Evolutionary conservation across 768 basidiomycete genomes (phyloP).

Genomic region (Podaxis sp.): DNA sequence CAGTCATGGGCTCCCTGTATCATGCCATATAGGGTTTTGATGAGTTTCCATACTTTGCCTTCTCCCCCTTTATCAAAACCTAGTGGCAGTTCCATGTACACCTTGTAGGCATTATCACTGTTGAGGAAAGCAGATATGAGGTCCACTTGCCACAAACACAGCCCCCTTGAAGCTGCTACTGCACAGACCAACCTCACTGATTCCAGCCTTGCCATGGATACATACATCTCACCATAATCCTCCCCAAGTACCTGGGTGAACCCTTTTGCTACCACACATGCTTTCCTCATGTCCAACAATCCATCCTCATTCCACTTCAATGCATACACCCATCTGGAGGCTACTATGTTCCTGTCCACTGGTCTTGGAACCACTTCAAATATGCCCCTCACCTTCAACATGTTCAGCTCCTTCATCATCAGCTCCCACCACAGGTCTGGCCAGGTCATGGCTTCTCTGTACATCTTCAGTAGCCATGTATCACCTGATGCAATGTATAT

Average conservation of each 20-base stretch:
- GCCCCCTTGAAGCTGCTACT: slow-evolving; percentile 1
- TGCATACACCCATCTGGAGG: slow-evolving; percentile 13
- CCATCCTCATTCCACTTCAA: slow-evolving; percentile 30
- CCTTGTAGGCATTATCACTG: background rate
- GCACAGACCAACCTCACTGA: background rate
- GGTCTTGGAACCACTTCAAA: background rate
- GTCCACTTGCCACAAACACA: slow-evolving; percentile 11
- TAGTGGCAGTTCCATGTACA: background rate
- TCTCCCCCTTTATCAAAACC: background rate
- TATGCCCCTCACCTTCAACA: background rate
- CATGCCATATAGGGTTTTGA: background rate
- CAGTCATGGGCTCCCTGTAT: background rate
- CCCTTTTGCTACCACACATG: slow-evolving; percentile 41
- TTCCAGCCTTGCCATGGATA: slow-evolving; percentile 10
- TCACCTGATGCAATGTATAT: too few species aligned
- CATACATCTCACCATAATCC: slow-evolving; percentile 25
- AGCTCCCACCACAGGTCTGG: background rate
- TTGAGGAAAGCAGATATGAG: background rate
- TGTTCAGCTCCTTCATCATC: background rate
- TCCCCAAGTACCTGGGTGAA: slow-evolving; percentile 34
- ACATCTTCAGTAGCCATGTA: background rate
- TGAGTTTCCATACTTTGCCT: background rate
- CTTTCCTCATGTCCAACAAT: slow-evolving; percentile 29
- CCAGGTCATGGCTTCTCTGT: background rate
- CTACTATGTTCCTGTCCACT: background rate